Conservation (phyloP, 108 stramenopile genomes). For the Cyclotella choctawhatcheeana region DNA sequence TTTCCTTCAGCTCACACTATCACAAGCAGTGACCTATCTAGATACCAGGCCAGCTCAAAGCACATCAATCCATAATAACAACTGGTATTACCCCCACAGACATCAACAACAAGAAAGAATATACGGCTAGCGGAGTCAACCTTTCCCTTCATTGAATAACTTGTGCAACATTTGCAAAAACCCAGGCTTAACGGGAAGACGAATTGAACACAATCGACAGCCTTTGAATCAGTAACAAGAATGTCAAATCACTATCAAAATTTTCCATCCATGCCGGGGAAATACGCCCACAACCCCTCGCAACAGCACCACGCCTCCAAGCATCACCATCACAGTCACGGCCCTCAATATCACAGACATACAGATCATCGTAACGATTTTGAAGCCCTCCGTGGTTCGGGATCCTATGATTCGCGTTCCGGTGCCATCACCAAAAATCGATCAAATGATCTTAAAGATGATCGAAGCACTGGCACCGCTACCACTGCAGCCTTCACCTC, state of each 20-base stretch:
- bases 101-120: too few species aligned
- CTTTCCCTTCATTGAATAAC: too few species aligned
- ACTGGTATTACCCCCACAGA: too few species aligned
- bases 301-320: slow-evolving; percentile 20
- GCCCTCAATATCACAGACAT: slow-evolving; percentile 13
- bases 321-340: slow-evolving; percentile 33
- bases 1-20: too few species aligned
- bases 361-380: slow-evolving; percentile 31
- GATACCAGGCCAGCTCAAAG: too few species aligned
- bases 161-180: not conserved
- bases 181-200: not conserved
- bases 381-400: slow-evolving; percentile 23
- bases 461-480: slow-evolving; percentile 34
- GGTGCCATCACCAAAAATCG: slow-evolving; percentile 34
- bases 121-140: too few species aligned
- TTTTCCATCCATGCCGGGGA: slow-evolving; percentile 22
- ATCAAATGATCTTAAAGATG: slow-evolving; percentile 41
- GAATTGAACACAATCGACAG: not conserved
- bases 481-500: slow-evolving; percentile 45
- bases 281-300: slow-evolving; percentile 13
- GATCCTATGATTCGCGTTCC: slow-evolving; percentile 25
- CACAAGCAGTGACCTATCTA: too few species aligned
- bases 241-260: slow-evolving; percentile 35
- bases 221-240: too few species aligned
- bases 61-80: too few species aligned